These are phyloP conservation scores for Nigrospora oryzae DNA, from an alignment of 2,329 filamentous ascomycete genomes.

Conservation along the genomic window DNA sequence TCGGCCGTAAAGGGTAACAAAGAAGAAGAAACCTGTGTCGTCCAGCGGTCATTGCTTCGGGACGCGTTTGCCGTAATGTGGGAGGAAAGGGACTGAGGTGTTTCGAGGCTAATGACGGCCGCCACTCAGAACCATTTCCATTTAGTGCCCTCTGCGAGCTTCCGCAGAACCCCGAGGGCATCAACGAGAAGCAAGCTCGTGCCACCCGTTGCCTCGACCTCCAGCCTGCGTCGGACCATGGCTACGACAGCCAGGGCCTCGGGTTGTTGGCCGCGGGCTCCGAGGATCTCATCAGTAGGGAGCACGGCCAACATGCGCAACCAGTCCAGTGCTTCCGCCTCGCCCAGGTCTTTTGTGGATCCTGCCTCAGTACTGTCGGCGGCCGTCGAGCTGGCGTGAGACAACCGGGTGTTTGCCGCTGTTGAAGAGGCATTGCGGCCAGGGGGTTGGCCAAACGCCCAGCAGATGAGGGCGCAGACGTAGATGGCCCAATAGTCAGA, in stretches of 20 bases:
- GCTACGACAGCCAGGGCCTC: slow-evolving; percentile 37
- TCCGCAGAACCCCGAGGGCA: slow-evolving; percentile 41
- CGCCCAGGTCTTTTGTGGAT: slow-evolving; percentile 26
- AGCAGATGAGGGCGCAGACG: slow-evolving; percentile 49
- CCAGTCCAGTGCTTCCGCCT: slow-evolving; percentile 22
- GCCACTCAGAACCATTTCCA: slow-evolving; percentile 29
- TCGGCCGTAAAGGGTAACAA: no score
- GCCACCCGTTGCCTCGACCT: slow-evolving; percentile 38
- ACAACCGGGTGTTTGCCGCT: background rate
- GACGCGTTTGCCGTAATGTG: no score
- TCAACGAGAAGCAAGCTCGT: slow-evolving; percentile 43
- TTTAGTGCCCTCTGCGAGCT: slow-evolving; percentile 35
- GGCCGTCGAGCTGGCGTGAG: slow-evolving; percentile 6
- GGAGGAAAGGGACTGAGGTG: no score
- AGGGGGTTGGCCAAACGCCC: slow-evolving; percentile 38
- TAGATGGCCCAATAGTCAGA: slow-evolving; percentile 82
- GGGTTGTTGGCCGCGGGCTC: slow-evolving; percentile 24
- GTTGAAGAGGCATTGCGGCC: background rate
- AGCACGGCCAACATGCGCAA: slow-evolving; percentile 29
- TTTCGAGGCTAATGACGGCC: background rate
- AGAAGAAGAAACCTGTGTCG: no score
- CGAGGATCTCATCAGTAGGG: slow-evolving; percentile 28
- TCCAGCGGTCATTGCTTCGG: no score
- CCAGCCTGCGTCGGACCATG: slow-evolving; percentile 36
- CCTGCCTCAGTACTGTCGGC: slow-evolving; percentile 13